Base-by-base conservation (phyloP, 2,329 filamentous ascomycete species). In the Ophiostoma montium region DNA sequence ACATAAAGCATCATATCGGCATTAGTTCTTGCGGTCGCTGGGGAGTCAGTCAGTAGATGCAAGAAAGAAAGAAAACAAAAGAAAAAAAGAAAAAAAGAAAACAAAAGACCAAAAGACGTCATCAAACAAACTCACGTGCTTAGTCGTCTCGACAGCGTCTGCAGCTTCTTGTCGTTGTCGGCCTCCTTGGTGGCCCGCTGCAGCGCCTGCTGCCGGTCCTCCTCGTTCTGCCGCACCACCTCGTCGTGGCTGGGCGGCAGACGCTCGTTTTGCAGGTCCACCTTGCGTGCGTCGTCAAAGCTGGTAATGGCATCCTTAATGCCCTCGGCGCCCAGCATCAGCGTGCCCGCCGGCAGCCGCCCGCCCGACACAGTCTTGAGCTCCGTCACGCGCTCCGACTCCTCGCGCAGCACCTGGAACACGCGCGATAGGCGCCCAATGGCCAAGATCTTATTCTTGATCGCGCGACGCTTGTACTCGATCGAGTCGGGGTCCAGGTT, bases 381-480 rank as follows among this genome's bases (percentile, higher is more conserved):
- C 67, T 98, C 92, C 35, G 90, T 95, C 50, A 98, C 89, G 59
- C 84, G 80, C 71, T 98, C 92, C 2, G 89, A 94, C 67, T 98
- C 92, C 68, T 98, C 92, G 60, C 92, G 87, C 58, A 98, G 69
- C 46, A 98, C 92, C 65, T 98, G 92, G 82, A 98, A 98, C 53
- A 98, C 92, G 59, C 92, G 86, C 35, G 92, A 96, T 56, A 98
- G 75, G 58, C 92, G 86, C 30, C 92, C 92, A 61, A 98, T 98
- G 53, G 92, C 92, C 59, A 98, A 71, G 62, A 98, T 96, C 74
- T 98, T 98, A 80, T 98, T 98, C 76, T 96, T 96, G 76, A 98
- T 95, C 3, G 89, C 89, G 42, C 89, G 82, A 61, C 92, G 79
- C 75, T 95, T 96, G 72, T 84, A 90, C 63, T 98, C 92, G 59